A percentile compares a stretch with the other conserved stretches of the same genome.
Evolutionary conservation across 1,284 basidiomycete genomes (phyloP).

Genomic region (Apiotrichum akiyoshidainum): DNA sequence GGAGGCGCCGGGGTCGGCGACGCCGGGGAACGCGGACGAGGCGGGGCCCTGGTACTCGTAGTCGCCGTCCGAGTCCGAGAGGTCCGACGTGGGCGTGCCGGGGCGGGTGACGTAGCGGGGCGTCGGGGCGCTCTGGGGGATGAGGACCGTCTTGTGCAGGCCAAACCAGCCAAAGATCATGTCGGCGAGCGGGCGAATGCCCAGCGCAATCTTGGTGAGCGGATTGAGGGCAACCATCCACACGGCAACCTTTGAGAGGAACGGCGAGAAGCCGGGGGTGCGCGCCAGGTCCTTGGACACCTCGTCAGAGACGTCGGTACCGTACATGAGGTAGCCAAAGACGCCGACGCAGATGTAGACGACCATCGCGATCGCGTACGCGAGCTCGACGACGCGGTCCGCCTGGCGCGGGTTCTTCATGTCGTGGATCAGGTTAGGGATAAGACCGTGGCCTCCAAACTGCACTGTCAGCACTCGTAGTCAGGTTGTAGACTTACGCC

Average conservation of each 20-base stretch:
- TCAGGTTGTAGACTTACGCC: constrained; percentile 51
- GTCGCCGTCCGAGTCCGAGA: background rate
- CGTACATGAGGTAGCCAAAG: constrained; percentile 90
- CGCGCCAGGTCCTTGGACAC: constrained; percentile 77
- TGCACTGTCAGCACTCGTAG: too few species aligned
- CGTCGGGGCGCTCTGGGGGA: constrained; percentile 30
- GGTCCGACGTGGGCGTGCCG: constrained; percentile 13
- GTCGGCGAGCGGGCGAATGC: constrained; percentile 63
- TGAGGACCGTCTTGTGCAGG: constrained; percentile 41
- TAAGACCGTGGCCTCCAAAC: constrained; percentile 48
- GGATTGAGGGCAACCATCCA: constrained; percentile 65
- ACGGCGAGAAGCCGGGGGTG: constrained; percentile 69
- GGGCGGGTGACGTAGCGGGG: constrained; percentile 34
- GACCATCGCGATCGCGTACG: constrained; percentile 66
- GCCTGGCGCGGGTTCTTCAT: constrained; percentile 83
- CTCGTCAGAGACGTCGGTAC: constrained; percentile 76
- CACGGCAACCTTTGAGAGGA: constrained; percentile 70
- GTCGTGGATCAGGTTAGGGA: constrained; percentile 66
- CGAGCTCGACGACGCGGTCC: constrained; percentile 39
- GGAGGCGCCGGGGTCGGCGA: constrained; percentile 39
- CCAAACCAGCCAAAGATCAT: constrained; percentile 36
- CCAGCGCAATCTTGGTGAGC: constrained; percentile 77
- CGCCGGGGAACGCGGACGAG: constrained; percentile 47
- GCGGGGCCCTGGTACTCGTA: constrained; percentile 1
- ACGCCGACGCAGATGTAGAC: constrained; percentile 78